A percentile compares a stretch with the other conserved stretches of the same genome.
These are phyloP conservation scores for Quaeritorhiza haematococci DNA, from an alignment of 371 early-diverging fungal genomes.

Conservation along the genomic window DNA sequence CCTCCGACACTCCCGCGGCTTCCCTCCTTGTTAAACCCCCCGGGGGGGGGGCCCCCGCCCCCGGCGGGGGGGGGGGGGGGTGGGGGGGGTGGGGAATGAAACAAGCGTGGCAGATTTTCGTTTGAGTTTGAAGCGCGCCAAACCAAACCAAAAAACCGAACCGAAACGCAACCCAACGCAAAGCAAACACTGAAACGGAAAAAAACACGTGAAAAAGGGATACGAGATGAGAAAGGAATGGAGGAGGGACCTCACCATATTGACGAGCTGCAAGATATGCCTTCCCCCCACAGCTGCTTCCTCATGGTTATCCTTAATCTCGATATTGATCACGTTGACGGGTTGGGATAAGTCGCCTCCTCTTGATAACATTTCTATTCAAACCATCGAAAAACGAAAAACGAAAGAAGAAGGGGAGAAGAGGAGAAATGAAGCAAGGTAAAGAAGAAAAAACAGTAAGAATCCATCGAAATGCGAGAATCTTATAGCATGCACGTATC, in stretches of 20 bases:
- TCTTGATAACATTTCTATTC: conserved; percentile 66
- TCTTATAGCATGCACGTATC: not conserved
- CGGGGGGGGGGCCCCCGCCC: not conserved
- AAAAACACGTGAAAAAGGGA: not conserved
- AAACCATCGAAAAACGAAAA: no score
- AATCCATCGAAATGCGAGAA: not conserved
- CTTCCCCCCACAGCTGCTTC: conserved; percentile 84
- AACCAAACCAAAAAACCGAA: no score
- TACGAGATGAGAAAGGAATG: not conserved
- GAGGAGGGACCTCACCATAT: conserved; percentile 59
- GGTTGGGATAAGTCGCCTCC: conserved; percentile 63
- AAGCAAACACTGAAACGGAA: not conserved
- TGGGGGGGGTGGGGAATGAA: conserved; percentile 17
- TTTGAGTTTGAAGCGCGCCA: not conserved
- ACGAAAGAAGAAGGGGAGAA: not conserved
- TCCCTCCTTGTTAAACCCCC: not conserved
- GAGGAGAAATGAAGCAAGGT: not conserved
- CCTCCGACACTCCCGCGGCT: not conserved
- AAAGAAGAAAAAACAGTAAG: not conserved
- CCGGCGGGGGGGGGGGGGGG: not conserved
- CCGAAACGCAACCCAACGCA: no score
- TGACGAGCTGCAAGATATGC: conserved; percentile 73
- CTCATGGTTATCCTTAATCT: conserved; percentile 89
- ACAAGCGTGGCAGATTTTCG: conserved; percentile 14
- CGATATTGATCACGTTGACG: conserved; percentile 92